These are phyloP conservation scores for Blepharisma undulans DNA, from an alignment of 169 alveolate genomes.

Conservation along the genomic window DNA sequence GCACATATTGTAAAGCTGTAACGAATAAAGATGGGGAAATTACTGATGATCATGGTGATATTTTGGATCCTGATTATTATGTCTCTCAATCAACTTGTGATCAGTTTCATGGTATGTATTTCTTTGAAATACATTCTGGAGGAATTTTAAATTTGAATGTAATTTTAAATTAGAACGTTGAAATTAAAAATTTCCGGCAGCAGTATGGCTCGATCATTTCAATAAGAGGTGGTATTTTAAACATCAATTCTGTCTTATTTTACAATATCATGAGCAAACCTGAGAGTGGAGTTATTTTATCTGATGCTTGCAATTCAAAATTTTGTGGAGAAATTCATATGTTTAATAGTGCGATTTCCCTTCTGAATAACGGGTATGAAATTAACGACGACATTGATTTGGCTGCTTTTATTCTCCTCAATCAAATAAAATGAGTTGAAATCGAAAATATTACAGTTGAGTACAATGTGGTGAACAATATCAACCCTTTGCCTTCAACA, in stretches of 20 bases:
- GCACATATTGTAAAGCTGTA: not conserved
- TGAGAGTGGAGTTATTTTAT: not conserved
- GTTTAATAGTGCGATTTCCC: not conserved
- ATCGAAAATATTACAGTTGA: not conserved
- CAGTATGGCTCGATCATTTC: not conserved
- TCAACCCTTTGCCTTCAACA: not conserved
- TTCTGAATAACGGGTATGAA: not conserved
- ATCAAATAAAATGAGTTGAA: not conserved
- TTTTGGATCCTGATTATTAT: not conserved
- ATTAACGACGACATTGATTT: not conserved
- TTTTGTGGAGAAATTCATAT: not conserved
- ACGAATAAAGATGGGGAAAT: not conserved
- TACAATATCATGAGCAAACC: not conserved
- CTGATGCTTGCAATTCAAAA: not conserved
- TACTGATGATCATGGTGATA: not conserved
- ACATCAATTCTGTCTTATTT: not conserved
- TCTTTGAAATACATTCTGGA: not conserved
- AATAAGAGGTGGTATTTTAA: not conserved
- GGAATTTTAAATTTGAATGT: not conserved
- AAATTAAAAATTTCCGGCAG: not conserved
- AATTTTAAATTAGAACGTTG: not conserved
- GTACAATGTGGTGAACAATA: not conserved
- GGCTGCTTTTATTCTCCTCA: not conserved
- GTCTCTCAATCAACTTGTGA: not conserved
- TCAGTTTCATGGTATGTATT: not conserved